phyloP scores from a whole-genome alignment of 2,329 filamentous ascomycete genomes.

The Penicillium frequentans region DNA sequence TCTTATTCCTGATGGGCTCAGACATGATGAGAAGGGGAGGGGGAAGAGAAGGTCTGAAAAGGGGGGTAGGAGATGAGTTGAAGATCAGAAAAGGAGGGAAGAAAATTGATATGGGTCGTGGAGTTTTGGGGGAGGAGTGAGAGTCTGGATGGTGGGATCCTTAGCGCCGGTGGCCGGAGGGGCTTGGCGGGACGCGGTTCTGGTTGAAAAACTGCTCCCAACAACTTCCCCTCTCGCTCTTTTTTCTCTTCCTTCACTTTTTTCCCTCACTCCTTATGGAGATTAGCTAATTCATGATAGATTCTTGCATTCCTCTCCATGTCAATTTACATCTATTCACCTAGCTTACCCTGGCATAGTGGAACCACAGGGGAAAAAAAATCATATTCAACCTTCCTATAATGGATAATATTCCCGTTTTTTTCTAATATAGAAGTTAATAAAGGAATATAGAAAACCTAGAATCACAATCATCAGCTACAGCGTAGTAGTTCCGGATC shows the following conservation, averaged over 20 bases:
- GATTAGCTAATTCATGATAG: not conserved
- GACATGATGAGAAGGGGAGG: constrained; percentile 51
- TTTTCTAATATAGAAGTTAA: not conserved
- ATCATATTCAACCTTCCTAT: not conserved
- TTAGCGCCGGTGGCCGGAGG: constrained; percentile 43
- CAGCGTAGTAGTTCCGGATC: not conserved
- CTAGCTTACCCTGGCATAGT: no score
- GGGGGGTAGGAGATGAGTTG: constrained; percentile 13
- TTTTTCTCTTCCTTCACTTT: not conserved
- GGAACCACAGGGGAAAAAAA: no score
- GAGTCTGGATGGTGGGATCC: constrained; percentile 39
- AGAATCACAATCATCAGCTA: not conserved
- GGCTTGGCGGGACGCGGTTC: constrained; percentile 41
- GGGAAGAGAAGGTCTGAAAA: constrained; percentile 5
- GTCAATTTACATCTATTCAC: not conserved
- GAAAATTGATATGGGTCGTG: constrained; percentile 38
- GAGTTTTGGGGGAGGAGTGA: constrained; percentile 31
- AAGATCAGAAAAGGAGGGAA: constrained; percentile 29
- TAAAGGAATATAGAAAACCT: not conserved
- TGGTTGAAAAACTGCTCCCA: constrained; percentile 29
- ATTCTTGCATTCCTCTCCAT: not conserved
- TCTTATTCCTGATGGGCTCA: constrained; percentile 68
- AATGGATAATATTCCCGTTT: not conserved
- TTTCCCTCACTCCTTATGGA: not conserved
- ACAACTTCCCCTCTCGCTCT: constrained; percentile 22